These are phyloP conservation scores for Perkinsus chesapeaki DNA, from an alignment of 169 alveolate genomes.

Conservation along the genomic window DNA sequence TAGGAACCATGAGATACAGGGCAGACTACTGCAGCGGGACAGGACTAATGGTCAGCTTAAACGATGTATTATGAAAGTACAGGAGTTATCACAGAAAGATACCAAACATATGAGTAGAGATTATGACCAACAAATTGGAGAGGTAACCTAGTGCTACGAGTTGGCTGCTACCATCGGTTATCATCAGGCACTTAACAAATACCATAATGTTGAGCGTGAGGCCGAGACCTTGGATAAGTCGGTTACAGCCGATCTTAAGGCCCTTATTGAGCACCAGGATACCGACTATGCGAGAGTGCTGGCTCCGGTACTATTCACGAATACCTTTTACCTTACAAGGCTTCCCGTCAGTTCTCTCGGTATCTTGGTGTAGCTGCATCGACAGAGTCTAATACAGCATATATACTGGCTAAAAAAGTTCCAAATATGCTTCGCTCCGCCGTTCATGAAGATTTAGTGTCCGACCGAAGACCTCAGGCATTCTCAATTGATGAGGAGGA, in stretches of 20 bases:
- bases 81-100: neutral
- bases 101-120: neutral
- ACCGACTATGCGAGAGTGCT: neutral
- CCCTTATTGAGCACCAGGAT: neutral
- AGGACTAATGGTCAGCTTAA: neutral
- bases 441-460: neutral
- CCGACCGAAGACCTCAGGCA: neutral
- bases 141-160: neutral
- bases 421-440: neutral
- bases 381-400: neutral
- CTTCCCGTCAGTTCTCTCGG: neutral
- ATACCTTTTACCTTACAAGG: neutral
- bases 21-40: neutral
- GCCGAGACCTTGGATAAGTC: neutral
- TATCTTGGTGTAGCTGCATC: neutral
- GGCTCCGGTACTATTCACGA: neutral
- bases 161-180: neutral
- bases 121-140: neutral
- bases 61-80: neutral
- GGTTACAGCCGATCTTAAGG: neutral
- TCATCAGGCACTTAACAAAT: neutral
- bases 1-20: neutral
- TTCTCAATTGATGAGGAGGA: neutral
- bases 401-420: neutral
- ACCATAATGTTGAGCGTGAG: neutral